These are phyloP conservation scores for Trypanosoma cruzi DNA, from an alignment of 208 protist genomes.

Conservation along the genomic window DNA sequence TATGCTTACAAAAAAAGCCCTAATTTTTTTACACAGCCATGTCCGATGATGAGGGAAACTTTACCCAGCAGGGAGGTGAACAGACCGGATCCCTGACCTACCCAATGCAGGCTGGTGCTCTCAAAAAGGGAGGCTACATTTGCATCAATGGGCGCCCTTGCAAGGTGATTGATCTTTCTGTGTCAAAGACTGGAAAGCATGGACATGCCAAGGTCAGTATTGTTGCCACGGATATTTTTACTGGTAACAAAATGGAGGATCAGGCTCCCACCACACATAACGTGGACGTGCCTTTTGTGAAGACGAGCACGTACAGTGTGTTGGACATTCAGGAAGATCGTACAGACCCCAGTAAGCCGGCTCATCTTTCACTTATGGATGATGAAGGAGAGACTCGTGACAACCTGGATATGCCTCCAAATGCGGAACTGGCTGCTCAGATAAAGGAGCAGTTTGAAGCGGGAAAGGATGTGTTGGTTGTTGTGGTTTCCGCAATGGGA, in stretches of 20 bases:
- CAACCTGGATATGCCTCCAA: conserved; percentile 95
- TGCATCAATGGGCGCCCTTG: conserved; percentile 94
- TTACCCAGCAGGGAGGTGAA: conserved; percentile 57
- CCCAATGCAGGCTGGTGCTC: conserved; percentile 81
- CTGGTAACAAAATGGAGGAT: conserved; percentile 98
- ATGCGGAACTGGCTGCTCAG: conserved; percentile 86
- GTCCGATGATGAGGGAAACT: conserved; percentile 77
- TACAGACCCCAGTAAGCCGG: conserved; percentile 57
- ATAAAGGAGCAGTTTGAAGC: conserved; percentile 93
- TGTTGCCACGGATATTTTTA: conserved; percentile 98
- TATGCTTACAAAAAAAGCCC: conserved; percentile 15
- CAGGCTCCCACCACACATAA: conserved; percentile 98
- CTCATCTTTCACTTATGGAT: conserved; percentile 91
- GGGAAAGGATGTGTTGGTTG: conserved; percentile 94
- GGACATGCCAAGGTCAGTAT: conserved; percentile 99
- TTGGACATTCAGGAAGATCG: conserved; percentile 95
- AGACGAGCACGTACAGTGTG: conserved; percentile 94
- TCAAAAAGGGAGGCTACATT: conserved; percentile 92
- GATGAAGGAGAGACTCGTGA: conserved; percentile 95
- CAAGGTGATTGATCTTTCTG: conserved; percentile 98
- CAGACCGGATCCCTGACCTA: conserved; percentile 85
- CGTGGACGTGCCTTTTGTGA: conserved; percentile 96
- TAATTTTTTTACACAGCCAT: conserved; percentile 25
- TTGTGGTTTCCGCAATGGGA: conserved; percentile 95
- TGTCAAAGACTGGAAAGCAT: conserved; percentile 99